Percentiles rank a stretch among this genome's conserved stretches.
Evolutionary conservation across 805 yeast genomes (phyloP).

Genomic region (Ogataea paraovalis): DNA sequence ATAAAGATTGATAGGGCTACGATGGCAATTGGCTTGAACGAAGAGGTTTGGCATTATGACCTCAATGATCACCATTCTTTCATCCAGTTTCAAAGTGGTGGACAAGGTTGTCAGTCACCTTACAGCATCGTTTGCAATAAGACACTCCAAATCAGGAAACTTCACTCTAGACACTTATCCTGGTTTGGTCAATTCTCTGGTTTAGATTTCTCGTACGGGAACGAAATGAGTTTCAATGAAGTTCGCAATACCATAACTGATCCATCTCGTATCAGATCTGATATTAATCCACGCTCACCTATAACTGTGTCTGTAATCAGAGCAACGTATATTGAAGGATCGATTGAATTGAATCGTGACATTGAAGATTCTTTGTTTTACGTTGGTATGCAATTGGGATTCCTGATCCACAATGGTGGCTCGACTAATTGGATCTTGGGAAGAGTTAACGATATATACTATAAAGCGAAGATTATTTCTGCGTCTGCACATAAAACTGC

Average conservation of each 20-base stretch:
- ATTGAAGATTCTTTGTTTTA: background rate
- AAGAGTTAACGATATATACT: background rate
- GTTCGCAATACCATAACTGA: background rate
- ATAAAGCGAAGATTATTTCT: background rate
- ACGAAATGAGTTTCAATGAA: background rate
- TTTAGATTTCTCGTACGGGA: background rate
- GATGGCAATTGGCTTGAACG: background rate
- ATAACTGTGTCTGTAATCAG: background rate
- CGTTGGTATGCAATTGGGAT: background rate
- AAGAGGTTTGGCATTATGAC: background rate
- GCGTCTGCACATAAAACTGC: background rate
- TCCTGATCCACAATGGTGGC: background rate
- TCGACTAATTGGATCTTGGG: background rate
- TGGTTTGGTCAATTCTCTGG: background rate
- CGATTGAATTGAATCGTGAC: background rate
- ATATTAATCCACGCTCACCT: background rate
- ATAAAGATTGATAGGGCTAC: background rate
- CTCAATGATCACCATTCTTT: background rate
- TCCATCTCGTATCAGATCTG: background rate
- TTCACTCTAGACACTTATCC: background rate
- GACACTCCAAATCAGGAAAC: background rate
- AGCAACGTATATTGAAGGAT: background rate
- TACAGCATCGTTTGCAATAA: background rate
- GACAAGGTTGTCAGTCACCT: background rate
- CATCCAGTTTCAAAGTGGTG: background rate